Percentiles rank a stretch among this genome's conserved stretches.
Evolutionary conservation across 2,329 filamentous ascomycete species (phyloP).

Genomic region (Pseudogymnoascus sp.): DNA sequence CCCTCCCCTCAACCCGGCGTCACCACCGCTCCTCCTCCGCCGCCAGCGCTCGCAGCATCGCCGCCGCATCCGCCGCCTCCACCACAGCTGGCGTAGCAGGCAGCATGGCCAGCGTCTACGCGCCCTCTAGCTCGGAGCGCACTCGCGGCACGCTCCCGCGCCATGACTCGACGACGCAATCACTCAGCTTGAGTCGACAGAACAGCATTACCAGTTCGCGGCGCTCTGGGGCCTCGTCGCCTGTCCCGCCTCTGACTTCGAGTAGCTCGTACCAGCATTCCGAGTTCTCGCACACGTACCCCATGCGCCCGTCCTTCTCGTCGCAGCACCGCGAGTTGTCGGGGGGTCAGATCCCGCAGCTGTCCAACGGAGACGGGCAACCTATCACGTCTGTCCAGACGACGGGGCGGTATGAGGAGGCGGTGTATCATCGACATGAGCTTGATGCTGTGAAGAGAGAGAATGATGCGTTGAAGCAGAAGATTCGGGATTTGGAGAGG

Average conservation of each 20-base stretch:
- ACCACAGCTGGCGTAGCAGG: slow-evolving; percentile 38
- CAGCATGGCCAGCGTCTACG: slow-evolving; percentile 40
- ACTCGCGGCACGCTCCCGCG: slow-evolving; percentile 19
- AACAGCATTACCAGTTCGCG: slow-evolving; percentile 25
- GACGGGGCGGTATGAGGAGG: slow-evolving; percentile 56
- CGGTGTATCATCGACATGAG: slow-evolving; percentile 51
- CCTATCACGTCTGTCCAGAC: slow-evolving; percentile 40
- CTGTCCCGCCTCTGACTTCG: slow-evolving; percentile 20
- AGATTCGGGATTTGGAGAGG: slow-evolving; percentile 55
- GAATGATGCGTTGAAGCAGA: slow-evolving; percentile 54
- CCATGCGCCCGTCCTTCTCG: slow-evolving; percentile 19
- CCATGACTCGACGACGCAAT: slow-evolving; percentile 22
- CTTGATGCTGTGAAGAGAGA: slow-evolving; percentile 56
- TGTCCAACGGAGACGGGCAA: slow-evolving; percentile 14
- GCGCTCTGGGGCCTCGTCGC: slow-evolving; percentile 26
- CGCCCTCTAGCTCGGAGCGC: slow-evolving; percentile 33
- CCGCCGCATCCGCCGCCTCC: slow-evolving; percentile 35
- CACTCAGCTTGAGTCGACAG: slow-evolving; percentile 25
- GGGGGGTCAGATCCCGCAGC: background rate
- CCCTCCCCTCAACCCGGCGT: slow-evolving; percentile 47
- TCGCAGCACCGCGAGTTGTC: slow-evolving; percentile 21
- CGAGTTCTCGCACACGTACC: slow-evolving; percentile 27
- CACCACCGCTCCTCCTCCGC: slow-evolving; percentile 49
- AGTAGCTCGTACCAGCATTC: slow-evolving; percentile 23
- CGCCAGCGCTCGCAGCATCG: slow-evolving; percentile 47